Conservation (phyloP, 768 basidiomycete species). For the Lyophyllum semitale region DNA sequence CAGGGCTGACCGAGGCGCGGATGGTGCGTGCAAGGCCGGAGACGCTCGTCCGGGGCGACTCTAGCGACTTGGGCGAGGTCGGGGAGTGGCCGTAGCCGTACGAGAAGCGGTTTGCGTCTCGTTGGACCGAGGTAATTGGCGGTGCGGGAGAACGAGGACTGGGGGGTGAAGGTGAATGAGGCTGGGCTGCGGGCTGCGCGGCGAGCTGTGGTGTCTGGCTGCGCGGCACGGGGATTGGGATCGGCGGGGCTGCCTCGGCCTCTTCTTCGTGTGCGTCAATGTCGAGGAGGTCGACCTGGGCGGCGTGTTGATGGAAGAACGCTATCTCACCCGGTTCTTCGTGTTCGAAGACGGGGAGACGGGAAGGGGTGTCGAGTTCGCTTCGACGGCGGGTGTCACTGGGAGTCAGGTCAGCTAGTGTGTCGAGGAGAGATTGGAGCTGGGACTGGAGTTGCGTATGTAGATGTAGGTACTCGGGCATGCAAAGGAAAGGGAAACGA, state of each 20-base stretch:
- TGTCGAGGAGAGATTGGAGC: not conserved
- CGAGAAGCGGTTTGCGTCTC: not conserved
- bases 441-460: not conserved
- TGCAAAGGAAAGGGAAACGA: no score
- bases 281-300: not conserved
- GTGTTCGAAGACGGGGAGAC: not conserved
- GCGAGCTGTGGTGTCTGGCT: slow-evolving; percentile 6
- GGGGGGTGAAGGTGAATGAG: not conserved
- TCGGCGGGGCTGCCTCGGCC: slow-evolving; percentile 1
- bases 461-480: not conserved
- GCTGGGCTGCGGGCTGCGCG: not conserved
- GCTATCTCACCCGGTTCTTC: not conserved
- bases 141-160: not conserved
- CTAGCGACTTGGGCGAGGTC: not conserved
- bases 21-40: slow-evolving; percentile 7
- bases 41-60: not conserved
- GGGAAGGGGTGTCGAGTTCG: not conserved
- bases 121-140: not conserved
- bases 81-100: not conserved
- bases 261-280: not conserved
- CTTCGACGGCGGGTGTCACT: not conserved
- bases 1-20: not conserved
- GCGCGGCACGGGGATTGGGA: slow-evolving; percentile 12
- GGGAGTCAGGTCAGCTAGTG: not conserved
- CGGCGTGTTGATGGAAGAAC: not conserved